Evolutionary conservation across 805 yeast species (phyloP), one percentile per base, ranked within the genome.

Genomic region (Yamadazyma endophytica): DNA sequence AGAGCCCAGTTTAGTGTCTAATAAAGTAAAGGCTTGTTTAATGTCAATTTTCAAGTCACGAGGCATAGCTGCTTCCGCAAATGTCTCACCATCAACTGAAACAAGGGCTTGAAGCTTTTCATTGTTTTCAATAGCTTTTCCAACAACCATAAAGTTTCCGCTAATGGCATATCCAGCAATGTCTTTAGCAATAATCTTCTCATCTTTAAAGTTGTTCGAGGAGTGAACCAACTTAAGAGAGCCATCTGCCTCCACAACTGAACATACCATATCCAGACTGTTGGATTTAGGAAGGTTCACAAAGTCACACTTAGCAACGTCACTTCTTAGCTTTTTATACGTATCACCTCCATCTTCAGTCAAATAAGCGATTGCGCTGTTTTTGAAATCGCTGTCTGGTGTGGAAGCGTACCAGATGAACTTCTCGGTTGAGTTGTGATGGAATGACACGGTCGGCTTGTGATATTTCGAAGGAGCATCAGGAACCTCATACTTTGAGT

Each of bases 51-150:
- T 58, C 44, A 83, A 64, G 21, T 75, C 73, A 26, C 52, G 52
- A 2, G 98, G 97, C 56, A 87, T 81, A 36, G 73, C 68, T 0
- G 92, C 92, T 36, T 75, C 82, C 0, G 95, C 86, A 68, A 80
- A 92, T 7, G 58, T 64, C 4, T 48, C 39, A 13, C 97, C 97
- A 56, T 90, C 90, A 12, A 77, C 71, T 1, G 96, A 79, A 1
- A 87, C 87, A 43, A 68, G 71, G 0, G 94, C 90, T 31, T 70
- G 68, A 32, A 88, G 60, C 1, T 54, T 39, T 2, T 65, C 64
- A 15, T 72, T 73, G 6, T 40, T 34, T 5, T 28, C 28, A 9
- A 64, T 74, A 11, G 57, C 57, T 3, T 74, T 60, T 1, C 95
- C 96, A 30, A 81, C 88, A 17, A 90, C 74, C 15, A 84, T 61